Conservation (phyloP, 257 asterid genomes). For the Penstemon davidsonii region DNA sequence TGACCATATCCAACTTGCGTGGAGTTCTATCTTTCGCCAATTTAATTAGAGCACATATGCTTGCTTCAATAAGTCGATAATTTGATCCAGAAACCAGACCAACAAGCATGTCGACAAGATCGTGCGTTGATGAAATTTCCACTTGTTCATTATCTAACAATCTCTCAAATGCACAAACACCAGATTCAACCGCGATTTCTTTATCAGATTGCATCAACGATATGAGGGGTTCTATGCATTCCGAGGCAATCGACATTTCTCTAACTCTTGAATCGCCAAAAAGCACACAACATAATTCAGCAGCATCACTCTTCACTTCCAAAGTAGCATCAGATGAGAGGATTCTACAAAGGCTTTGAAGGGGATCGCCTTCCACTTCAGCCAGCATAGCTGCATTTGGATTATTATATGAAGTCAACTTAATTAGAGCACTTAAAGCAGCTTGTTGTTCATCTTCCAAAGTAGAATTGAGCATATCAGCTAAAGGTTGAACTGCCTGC, state of each 20-base stretch:
- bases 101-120: constrained; percentile 66
- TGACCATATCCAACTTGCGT: constrained; percentile 85
- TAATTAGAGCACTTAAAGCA: constrained; percentile 70
- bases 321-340: constrained; percentile 53
- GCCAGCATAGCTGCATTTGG: constrained; percentile 58
- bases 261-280: constrained; percentile 57
- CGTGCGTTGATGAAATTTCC: constrained; percentile 59
- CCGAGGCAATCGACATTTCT: constrained; percentile 51
- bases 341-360: constrained; percentile 55
- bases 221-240: constrained; percentile 67
- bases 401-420: constrained; percentile 59
- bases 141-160: constrained; percentile 73
- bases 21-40: constrained; percentile 88
- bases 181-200: constrained; percentile 65
- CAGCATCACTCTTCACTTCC: constrained; percentile 72
- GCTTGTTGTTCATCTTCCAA: constrained; percentile 60
- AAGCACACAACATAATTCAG: constrained; percentile 65
- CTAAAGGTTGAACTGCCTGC: constrained; percentile 84
- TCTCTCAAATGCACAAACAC: constrained; percentile 78
- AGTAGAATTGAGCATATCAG: constrained; percentile 67
- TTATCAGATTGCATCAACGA: constrained; percentile 64
- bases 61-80: constrained; percentile 69
- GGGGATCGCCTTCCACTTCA: constrained; percentile 69
- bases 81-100: constrained; percentile 69
- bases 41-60: constrained; percentile 76